phyloP scores from a whole-genome alignment of 164 flowering plant species.

The Vitis amurensis region DNA sequence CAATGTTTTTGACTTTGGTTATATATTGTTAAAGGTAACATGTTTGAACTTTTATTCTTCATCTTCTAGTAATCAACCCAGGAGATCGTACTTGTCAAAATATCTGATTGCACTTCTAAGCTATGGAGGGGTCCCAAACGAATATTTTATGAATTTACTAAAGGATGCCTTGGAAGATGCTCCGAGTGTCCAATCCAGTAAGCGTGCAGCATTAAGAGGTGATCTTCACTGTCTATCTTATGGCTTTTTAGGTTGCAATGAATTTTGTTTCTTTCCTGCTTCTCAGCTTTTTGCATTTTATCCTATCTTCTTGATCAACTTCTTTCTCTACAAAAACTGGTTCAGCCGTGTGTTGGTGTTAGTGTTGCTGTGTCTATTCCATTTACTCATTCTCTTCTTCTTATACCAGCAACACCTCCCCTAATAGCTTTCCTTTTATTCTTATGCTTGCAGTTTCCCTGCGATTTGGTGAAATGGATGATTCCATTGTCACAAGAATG shows the following conservation, averaged over 20 bases:
- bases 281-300: not conserved
- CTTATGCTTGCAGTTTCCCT: constrained; percentile 45
- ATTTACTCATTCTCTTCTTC: not conserved
- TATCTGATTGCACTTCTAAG: constrained; percentile 54
- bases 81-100: constrained; percentile 42
- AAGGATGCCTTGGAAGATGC: constrained; percentile 46
- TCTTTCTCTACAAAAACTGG: not conserved
- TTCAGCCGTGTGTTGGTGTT: not conserved
- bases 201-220: constrained; percentile 59
- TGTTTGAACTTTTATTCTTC: constrained; percentile 1
- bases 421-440: not conserved
- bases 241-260: not conserved
- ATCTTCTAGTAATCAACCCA: constrained; percentile 48
- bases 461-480: constrained; percentile 53
- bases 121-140: constrained; percentile 67
- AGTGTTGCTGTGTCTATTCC: not conserved
- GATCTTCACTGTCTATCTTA: not conserved
- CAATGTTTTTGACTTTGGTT: not conserved
- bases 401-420: not conserved
- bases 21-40: not conserved
- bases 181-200: constrained; percentile 29
- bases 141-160: constrained; percentile 45
- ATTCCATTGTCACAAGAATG: constrained; percentile 48
- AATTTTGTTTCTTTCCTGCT: not conserved
- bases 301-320: not conserved